phyloP scores from a whole-genome alignment of 495 filamentous ascomycete genomes.

The Rostrohypoxylon terebratum region DNA sequence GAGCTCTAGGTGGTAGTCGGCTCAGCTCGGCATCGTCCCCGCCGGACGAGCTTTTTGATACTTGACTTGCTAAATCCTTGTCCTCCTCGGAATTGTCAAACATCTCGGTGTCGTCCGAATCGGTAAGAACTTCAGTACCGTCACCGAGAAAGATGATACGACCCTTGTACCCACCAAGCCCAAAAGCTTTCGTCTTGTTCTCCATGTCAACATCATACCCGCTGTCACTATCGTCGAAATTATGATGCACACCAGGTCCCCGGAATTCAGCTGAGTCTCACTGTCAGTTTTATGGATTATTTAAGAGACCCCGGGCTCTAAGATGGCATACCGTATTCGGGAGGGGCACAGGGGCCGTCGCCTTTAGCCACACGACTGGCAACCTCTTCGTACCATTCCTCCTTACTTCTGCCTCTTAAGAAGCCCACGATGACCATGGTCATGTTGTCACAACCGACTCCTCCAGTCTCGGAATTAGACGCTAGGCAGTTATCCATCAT shows the following conservation, averaged over 20 bases:
- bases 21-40: constrained; percentile 31
- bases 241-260: constrained; percentile 88
- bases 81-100: constrained; percentile 91
- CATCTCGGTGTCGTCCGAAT: constrained; percentile 89
- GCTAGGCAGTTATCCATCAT: constrained; percentile 99
- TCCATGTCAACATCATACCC: constrained; percentile 89
- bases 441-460: constrained; percentile 99
- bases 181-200: constrained; percentile 60
- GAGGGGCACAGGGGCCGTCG: constrained; percentile 98
- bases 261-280: constrained; percentile 87
- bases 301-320: constrained; percentile 63
- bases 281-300: constrained; percentile 52
- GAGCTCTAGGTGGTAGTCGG: constrained; percentile 44
- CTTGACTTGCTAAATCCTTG: constrained; percentile 73
- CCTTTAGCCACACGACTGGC: constrained; percentile 93
- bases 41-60: constrained; percentile 55
- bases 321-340: constrained; percentile 93
- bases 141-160: constrained; percentile 95
- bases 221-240: constrained; percentile 91
- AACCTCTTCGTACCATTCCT: constrained; percentile 97
- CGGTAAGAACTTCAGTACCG: constrained; percentile 88
- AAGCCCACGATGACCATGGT: constrained; percentile 94
- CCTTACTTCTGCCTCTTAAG: constrained; percentile 89
- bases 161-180: constrained; percentile 73
- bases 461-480: constrained; percentile 96